A percentile compares a stretch with the other conserved stretches of the same genome.
These are phyloP conservation scores for Blepharisma japonicum DNA, from an alignment of 73 alveolate genomes.

Conservation along the genomic window DNA sequence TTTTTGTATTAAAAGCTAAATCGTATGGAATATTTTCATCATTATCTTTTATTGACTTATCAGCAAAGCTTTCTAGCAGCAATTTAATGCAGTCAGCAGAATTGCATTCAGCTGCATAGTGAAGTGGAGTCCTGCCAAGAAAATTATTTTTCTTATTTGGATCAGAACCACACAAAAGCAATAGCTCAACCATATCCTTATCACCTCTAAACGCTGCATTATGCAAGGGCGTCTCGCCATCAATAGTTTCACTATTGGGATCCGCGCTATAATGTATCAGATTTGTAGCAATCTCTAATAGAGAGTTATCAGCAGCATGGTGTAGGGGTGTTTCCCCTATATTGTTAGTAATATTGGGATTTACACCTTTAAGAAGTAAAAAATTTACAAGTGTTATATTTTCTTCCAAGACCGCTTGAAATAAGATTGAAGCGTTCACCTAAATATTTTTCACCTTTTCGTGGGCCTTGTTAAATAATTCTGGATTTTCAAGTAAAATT, in stretches of 20 bases:
- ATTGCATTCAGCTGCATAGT: conserved; percentile 61
- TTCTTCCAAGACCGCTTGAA: conserved; percentile 73
- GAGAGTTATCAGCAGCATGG: conserved; percentile 67
- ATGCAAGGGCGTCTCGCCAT: conserved; percentile 73
- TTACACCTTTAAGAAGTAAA: conserved; percentile 62
- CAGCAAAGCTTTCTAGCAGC: conserved; percentile 50
- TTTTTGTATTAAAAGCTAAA: too few species aligned
- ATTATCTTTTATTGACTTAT: conserved; percentile 41
- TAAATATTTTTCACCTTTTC: conserved; percentile 41
- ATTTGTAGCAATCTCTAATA: conserved; percentile 44
- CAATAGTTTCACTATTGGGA: conserved; percentile 46
- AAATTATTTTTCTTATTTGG: conserved; percentile 38
- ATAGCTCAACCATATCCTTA: conserved; percentile 39
- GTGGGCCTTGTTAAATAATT: neutral
- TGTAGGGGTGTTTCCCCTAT: conserved; percentile 58
- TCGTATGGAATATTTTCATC: conserved; percentile 19
- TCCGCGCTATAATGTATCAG: conserved; percentile 47
- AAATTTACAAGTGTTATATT: conserved; percentile 62
- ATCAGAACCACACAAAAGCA: conserved; percentile 55
- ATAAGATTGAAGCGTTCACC: conserved; percentile 57
- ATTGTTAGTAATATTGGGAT: conserved; percentile 56
- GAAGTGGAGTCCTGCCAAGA: conserved; percentile 60
- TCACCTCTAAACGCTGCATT: conserved; percentile 74
- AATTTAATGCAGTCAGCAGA: conserved; percentile 60
- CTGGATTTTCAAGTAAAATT: too few species aligned